Evolutionary conservation across 768 basidiomycete species (phyloP).

Genomic region (Galerina sulciceps): DNA sequence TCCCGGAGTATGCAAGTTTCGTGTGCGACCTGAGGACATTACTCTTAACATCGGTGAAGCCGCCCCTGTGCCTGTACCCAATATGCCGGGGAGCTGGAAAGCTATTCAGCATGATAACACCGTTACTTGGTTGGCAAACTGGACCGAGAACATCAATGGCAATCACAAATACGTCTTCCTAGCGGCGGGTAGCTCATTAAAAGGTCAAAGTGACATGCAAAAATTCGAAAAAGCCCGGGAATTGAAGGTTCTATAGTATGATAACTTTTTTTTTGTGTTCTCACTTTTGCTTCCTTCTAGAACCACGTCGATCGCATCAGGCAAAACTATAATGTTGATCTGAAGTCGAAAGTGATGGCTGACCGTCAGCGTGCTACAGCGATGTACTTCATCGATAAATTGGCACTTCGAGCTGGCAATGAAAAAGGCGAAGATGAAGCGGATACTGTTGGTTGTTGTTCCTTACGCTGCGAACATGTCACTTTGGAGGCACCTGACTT

Average conservation of each 20-base stretch:
- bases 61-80: slow-evolving; percentile 80
- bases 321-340: slow-evolving; percentile 80
- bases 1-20: slow-evolving; percentile 51
- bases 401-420: slow-evolving; percentile 98
- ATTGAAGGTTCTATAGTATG: slow-evolving; percentile 69
- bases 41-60: slow-evolving; percentile 90
- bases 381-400: slow-evolving; percentile 97
- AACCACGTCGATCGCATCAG: slow-evolving; percentile 91
- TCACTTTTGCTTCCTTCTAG: slow-evolving; percentile 42
- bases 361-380: slow-evolving; percentile 97
- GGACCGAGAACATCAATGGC: slow-evolving; percentile 98
- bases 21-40: slow-evolving; percentile 94
- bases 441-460: slow-evolving; percentile 99
- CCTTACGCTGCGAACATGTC: slow-evolving; percentile 94
- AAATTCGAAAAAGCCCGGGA: slow-evolving; percentile 99
- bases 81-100: slow-evolving; percentile 93
- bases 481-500: slow-evolving; percentile 87
- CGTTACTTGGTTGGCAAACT: slow-evolving; percentile 98
- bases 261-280: background rate
- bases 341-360: slow-evolving; percentile 91
- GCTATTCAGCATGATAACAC: slow-evolving; percentile 88
- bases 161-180: slow-evolving; percentile 98
- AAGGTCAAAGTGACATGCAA: slow-evolving; percentile 96
- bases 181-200: slow-evolving; percentile 95
- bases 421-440: slow-evolving; percentile 99